These are phyloP conservation scores for Neofusicoccum ribis DNA, from an alignment of 2,329 filamentous ascomycete genomes.

Conservation along the genomic window DNA sequence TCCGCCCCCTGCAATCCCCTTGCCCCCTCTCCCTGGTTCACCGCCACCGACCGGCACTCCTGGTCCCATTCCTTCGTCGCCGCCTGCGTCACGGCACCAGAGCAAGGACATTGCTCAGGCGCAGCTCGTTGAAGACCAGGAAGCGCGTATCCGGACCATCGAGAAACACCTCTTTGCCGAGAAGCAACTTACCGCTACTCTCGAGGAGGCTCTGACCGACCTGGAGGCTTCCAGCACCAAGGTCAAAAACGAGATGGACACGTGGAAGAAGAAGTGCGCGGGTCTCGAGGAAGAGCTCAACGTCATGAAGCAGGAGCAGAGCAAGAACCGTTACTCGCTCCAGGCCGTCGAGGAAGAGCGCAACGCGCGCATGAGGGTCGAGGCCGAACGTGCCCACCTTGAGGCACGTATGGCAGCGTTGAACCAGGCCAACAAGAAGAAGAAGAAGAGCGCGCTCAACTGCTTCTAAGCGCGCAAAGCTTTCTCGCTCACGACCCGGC, in stretches of 20 bases:
- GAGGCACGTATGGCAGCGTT: conserved; percentile 78
- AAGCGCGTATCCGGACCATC: conserved; percentile 89
- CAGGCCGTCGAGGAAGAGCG: conserved; percentile 96
- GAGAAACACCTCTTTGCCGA: conserved; percentile 96
- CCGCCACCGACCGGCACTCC: conserved; percentile 31
- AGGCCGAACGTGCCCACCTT: conserved; percentile 82
- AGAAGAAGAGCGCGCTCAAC: conserved; percentile 92
- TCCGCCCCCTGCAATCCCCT: conserved; percentile 91
- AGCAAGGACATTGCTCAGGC: conserved; percentile 79
- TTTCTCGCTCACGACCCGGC: neutral
- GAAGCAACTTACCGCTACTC: conserved; percentile 90
- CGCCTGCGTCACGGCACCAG: conserved; percentile 66
- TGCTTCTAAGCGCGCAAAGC: conserved; percentile 74
- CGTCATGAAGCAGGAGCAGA: conserved; percentile 61
- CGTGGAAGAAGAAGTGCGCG: conserved; percentile 82
- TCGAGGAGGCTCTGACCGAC: conserved; percentile 94
- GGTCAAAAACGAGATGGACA: conserved; percentile 85
- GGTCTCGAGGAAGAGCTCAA: conserved; percentile 72
- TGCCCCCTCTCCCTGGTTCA: conserved; percentile 77
- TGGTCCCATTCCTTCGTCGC: conserved; percentile 45
- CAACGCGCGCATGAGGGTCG: conserved; percentile 85
- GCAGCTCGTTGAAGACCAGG: conserved; percentile 90
- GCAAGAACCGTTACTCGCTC: conserved; percentile 64
- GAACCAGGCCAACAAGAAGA: conserved; percentile 88
- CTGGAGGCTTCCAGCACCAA: conserved; percentile 90